Base-by-base conservation (phyloP, 352 stramenopile species). In the Phytophthora megakarya region DNA sequence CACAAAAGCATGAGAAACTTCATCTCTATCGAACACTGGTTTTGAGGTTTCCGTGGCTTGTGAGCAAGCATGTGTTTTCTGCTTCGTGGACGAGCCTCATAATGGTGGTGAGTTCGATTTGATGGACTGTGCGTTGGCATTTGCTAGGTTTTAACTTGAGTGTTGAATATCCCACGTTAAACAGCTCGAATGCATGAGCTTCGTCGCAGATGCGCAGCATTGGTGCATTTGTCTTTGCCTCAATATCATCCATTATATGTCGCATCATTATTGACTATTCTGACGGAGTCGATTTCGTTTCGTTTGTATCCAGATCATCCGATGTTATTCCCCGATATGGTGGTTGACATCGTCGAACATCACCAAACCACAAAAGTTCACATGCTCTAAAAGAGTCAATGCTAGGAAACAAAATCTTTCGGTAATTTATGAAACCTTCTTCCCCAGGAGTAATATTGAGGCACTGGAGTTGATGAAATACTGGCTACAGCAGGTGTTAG, bases 231-330 rank as follows among this genome's bases (percentile, higher is more conserved):
- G 26, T 57, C 39, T 42, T 42, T 5, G 12, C 37, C 21, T 42
- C 37, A n/a, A 42, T 42, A n/a, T n/a, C n/a, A n/a, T 2, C 9
- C 37, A 38, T 52, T 6, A 61, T 52, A 16, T 61, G 39, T 9
- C 39, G 51, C 51, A 50, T 58, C 18, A 58, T 26, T 3, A 60
- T 60, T 12, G 51, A 60, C 38, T 39, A 60, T 48, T 60, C 51
- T 49, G 51, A 60, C 15, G 50, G 26, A 9, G 51, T 50, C 43
- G 50, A 9, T 43, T 59, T n/a, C n/a, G 42, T 35, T 45, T 45
- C 26, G 23, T 23, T 1, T 3, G n/a, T 26, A 16, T 45, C 39
- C 16, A 45, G 39, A 8, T 45, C 39, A 26, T 45, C 39, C 1
- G 39, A 23, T 8, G 18, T 13, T 26, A 45, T 45, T 2, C 39